phyloP scores from a whole-genome alignment of 257 asterid species.

The Avicennia marina region DNA sequence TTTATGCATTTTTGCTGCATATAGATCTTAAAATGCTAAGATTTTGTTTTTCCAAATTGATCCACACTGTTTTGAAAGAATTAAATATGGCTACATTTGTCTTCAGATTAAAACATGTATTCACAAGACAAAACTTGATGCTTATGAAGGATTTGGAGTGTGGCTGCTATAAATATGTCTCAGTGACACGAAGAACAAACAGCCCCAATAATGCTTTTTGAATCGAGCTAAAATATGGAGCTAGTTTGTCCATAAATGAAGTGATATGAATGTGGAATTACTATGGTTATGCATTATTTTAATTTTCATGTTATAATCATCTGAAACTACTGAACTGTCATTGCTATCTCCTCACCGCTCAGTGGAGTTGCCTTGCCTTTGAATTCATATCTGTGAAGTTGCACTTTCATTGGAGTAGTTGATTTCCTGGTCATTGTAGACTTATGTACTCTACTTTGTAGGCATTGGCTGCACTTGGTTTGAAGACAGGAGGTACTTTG shows the following conservation, averaged over 20 bases:
- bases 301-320: not conserved
- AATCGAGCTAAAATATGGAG: too few relatives aligned
- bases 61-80: too few relatives aligned
- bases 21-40: too few relatives aligned
- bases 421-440: constrained; percentile 13
- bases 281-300: not conserved
- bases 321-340: constrained; percentile 8
- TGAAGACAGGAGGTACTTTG: constrained; percentile 91
- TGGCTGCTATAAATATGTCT: too few relatives aligned
- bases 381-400: not conserved
- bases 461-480: constrained; percentile 87
- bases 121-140: too few relatives aligned
- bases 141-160: too few relatives aligned
- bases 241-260: not conserved
- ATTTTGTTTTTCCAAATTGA: not conserved
- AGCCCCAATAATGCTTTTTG: too few relatives aligned
- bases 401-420: not conserved
- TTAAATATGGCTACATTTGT: too few relatives aligned
- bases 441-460: constrained; percentile 21
- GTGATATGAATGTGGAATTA: not conserved
- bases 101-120: too few relatives aligned
- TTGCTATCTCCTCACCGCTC: not conserved
- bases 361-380: not conserved
- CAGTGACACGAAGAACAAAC: too few relatives aligned
- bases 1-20: too few relatives aligned